Evolutionary conservation across 306 rosid genomes (phyloP).

Genomic region (Cucumis melo): DNA sequence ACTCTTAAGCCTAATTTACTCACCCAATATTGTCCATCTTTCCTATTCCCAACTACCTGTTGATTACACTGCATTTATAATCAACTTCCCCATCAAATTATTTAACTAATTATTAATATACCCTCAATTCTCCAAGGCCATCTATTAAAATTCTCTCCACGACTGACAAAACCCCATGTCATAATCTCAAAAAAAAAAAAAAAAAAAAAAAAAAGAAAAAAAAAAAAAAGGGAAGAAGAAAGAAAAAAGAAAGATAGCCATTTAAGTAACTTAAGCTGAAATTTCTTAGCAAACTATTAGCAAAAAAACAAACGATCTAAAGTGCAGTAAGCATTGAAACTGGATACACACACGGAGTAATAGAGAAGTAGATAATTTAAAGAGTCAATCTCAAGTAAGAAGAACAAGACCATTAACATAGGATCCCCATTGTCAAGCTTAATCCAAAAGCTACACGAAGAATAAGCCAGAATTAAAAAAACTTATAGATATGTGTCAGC

Average conservation of each 20-base stretch:
- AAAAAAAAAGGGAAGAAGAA: too few relatives aligned
- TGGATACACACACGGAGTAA: background rate
- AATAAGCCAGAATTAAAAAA: background rate
- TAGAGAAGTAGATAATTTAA: background rate
- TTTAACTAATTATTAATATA: too few relatives aligned
- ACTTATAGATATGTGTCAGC: conserved; percentile 10
- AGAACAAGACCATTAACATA: background rate
- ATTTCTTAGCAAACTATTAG: background rate
- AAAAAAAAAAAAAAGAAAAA: too few relatives aligned
- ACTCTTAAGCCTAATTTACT: too few relatives aligned
- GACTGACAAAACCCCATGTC: background rate
- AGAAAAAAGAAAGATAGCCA: background rate
- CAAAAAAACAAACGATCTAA: background rate
- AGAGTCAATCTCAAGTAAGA: background rate
- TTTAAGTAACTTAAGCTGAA: background rate
- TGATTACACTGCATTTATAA: too few relatives aligned
- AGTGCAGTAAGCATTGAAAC: background rate
- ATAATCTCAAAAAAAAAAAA: too few relatives aligned
- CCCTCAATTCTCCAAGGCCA: too few relatives aligned
- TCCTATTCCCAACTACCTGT: too few relatives aligned
- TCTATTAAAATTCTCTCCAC: background rate
- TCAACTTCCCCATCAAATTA: too few relatives aligned
- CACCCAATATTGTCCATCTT: too few relatives aligned
- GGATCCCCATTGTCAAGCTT: background rate
- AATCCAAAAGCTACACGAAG: background rate